Conservation (phyloP, 129 eudicot species). For the Lonicera japonica region DNA sequence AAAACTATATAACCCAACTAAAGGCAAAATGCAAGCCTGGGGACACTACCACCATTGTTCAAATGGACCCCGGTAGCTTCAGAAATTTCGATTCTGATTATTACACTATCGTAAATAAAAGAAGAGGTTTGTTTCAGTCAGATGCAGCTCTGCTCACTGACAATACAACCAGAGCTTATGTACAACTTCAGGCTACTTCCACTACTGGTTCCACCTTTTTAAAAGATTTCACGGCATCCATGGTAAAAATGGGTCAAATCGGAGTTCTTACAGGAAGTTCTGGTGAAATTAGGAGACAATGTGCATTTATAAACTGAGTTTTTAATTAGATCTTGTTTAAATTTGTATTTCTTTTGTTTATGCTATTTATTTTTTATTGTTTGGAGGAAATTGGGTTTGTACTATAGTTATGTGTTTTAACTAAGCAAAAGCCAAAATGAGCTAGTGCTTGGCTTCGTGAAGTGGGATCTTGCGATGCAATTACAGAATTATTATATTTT, state of each 20-base stretch:
- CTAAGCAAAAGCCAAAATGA: no score
- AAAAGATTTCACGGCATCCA: neutral
- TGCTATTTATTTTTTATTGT: no score
- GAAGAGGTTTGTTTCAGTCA: neutral
- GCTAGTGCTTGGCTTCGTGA: no score
- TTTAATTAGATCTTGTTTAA: no score
- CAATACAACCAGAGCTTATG: neutral
- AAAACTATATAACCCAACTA: neutral
- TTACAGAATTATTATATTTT: no score
- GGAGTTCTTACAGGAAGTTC: neutral
- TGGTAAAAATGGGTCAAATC: neutral
- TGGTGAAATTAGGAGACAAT: neutral
- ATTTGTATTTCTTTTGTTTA: no score
- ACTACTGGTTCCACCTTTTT: neutral
- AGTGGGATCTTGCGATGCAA: no score
- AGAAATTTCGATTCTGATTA: neutral
- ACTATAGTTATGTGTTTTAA: no score
- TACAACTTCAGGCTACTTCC: neutral
- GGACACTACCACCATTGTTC: slow-evolving; percentile 4
- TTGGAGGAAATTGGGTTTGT: no score
- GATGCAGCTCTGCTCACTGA: neutral
- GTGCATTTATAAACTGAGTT: neutral
- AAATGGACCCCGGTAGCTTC: slow-evolving; percentile 18
- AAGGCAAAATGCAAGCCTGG: slow-evolving; percentile 3
- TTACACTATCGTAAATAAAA: neutral